Evolutionary conservation across 163 green algal species (phyloP), one percentile per base, ranked within the genome.

Genomic region (Picocystis sp.): DNA sequence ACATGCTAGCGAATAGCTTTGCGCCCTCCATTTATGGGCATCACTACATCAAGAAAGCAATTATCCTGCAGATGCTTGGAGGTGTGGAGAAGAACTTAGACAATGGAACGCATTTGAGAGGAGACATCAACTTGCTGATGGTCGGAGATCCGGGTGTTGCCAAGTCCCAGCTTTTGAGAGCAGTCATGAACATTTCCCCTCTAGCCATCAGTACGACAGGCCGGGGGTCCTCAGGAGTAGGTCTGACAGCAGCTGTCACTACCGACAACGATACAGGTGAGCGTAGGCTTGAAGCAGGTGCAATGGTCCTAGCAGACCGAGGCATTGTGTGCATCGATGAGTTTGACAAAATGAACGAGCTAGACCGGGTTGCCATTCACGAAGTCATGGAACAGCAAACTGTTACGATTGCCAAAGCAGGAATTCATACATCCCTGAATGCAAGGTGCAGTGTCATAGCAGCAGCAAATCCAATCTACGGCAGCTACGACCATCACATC

Each of bases 261-360:
- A 83, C 60, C 14, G 87, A 97, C 67, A 42, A 67, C 10, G 87
- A 96, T 44, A 94, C 87, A 22, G 86, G 82, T 83, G 65, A 98
- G 67, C 80, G 86, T 52, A 75, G 84, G n/a, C 76, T 97, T 22
- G 90, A 98, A 65, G 90, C 90, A 2, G 90, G 90, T 11, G 90
- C 90, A 44, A 96, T 98, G 86, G 90, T 98, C 44, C 73, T 98
- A 46, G 90, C 90, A 21, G 90, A 98, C 71, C 71, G 89, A n/a
- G 90, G 90, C 25, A 65, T 97, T 13, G 89, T 97, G 50, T 97
- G 89, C 76, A 96, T 98, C 47, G 89, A 97, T 56, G 89, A 97
- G 75, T 98, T 98, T 70, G 89, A 98, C 77, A 98, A 97, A 77
- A 98, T 98, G 89, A 92, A 76, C 64, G 90, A 98, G 52, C 65